Percentiles rank a stretch among this genome's conserved stretches.
These are phyloP conservation scores for Nothophoma quercina DNA, from an alignment of 2,329 filamentous ascomycete species.

Conservation along the genomic window DNA sequence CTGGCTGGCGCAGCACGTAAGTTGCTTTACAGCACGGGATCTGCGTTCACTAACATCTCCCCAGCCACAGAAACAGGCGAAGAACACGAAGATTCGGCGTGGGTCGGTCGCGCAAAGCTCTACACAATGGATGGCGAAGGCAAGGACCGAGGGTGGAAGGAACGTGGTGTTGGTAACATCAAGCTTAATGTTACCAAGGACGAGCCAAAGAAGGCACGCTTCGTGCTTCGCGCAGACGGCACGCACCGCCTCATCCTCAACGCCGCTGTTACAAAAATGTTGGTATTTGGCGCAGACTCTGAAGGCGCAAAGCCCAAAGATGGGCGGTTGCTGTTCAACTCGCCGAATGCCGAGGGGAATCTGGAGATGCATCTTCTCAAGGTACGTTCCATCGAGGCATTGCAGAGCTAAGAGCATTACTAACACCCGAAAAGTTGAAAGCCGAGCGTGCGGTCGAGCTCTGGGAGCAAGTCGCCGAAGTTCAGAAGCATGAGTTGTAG, in stretches of 20 bases:
- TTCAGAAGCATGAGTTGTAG: conserved; percentile 35
- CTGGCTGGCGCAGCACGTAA: conserved; percentile 13
- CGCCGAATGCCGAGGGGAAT: conserved; percentile 60
- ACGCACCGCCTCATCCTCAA: conserved; percentile 88
- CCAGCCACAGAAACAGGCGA: conserved; percentile 82
- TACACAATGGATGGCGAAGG: conserved; percentile 73
- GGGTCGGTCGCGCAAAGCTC: conserved; percentile 81
- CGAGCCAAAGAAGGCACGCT: conserved; percentile 64
- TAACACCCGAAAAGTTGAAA: conserved; percentile 28
- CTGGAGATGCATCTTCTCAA: conserved; percentile 64
- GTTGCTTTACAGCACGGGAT: background rate
- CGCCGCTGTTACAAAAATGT: conserved; percentile 77
- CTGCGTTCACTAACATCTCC: conserved; percentile 21
- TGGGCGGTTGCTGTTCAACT: conserved; percentile 72
- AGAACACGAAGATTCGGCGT: conserved; percentile 77
- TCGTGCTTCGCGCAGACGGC: conserved; percentile 91
- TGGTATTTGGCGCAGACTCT: conserved; percentile 77
- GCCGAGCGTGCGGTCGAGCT: conserved; percentile 33
- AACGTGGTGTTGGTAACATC: conserved; percentile 82
- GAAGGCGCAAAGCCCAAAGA: conserved; percentile 70
- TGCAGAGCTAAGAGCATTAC: background rate
- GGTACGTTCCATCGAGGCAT: conserved; percentile 52
- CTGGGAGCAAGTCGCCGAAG: conserved; percentile 33
- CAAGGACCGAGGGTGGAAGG: conserved; percentile 77
- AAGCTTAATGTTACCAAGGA: conserved; percentile 71